A percentile compares a stretch with the other conserved stretches of the same genome.
phyloP scores from a whole-genome alignment of 495 filamentous ascomycete genomes.

The Penicillium manginii region DNA sequence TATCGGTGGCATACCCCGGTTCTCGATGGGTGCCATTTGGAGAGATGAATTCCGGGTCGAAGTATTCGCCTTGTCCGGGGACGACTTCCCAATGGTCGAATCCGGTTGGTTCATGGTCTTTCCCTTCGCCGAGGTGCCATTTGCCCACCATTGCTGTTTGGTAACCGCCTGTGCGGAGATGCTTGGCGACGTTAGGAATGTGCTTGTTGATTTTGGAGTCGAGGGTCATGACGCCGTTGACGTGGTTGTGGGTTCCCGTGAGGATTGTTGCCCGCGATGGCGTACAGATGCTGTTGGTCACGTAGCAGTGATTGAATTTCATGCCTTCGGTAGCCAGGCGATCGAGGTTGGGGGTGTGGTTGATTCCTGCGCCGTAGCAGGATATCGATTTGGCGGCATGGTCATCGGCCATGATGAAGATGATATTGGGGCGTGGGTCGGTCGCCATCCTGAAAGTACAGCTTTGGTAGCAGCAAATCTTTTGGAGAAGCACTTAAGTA shows the following conservation, averaged over 20 bases:
- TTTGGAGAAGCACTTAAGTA: too few species aligned
- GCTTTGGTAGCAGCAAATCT: too few species aligned
- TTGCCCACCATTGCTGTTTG: conserved; percentile 49
- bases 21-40: conserved; percentile 22
- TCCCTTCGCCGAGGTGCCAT: conserved; percentile 49
- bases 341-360: conserved; percentile 48
- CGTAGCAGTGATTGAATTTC: conserved; percentile 53
- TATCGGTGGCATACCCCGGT: conserved; percentile 46
- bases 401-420: conserved; percentile 54
- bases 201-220: conserved; percentile 46
- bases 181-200: conserved; percentile 48
- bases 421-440: conserved; percentile 38
- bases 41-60: conserved; percentile 44
- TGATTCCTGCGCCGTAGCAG: conserved; percentile 46
- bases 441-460: neutral
- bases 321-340: conserved; percentile 46
- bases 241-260: conserved; percentile 50
- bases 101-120: conserved; percentile 42
- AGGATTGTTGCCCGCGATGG: conserved; percentile 46
- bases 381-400: conserved; percentile 49
- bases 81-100: conserved; percentile 48
- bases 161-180: conserved; percentile 42
- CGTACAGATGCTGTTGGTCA: conserved; percentile 51
- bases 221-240: conserved; percentile 47
- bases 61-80: conserved; percentile 47